These are phyloP conservation scores for Debaryomyces hansenii DNA, from an alignment of 805 yeast species.

Conservation along the genomic window DNA sequence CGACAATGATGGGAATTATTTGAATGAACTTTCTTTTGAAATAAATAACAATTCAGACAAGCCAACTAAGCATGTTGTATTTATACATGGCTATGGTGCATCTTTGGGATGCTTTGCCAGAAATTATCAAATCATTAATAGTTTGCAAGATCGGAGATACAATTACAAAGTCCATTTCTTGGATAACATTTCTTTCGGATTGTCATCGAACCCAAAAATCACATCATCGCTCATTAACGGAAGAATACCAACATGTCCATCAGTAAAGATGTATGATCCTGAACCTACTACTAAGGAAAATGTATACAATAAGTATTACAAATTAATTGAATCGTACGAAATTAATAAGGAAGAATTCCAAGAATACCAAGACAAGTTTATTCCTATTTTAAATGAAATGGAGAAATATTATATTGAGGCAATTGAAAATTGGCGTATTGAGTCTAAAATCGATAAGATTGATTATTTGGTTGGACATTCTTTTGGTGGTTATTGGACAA, in stretches of 20 bases:
- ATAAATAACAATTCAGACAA: conserved; percentile 22
- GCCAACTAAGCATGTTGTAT: conserved; percentile 43
- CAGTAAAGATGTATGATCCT: conserved; percentile 24
- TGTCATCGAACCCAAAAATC: conserved; percentile 48
- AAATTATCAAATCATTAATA: conserved; percentile 44
- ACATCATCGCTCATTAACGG: conserved; percentile 15
- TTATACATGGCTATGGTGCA: conserved; percentile 60
- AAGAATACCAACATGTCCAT: conserved; percentile 18
- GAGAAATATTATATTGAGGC: conserved; percentile 59
- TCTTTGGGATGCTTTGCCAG: conserved; percentile 57
- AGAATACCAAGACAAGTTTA: conserved; percentile 33
- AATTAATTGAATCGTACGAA: conserved; percentile 36
- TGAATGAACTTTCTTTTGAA: conserved; percentile 36
- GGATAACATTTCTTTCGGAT: conserved; percentile 52
- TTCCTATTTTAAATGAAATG: conserved; percentile 41
- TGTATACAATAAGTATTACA: conserved; percentile 39
- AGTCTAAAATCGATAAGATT: conserved; percentile 49
- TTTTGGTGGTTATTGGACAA: conserved; percentile 73
- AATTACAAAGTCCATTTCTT: conserved; percentile 50
- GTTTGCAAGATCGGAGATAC: conserved; percentile 23
- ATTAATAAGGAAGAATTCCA: conserved; percentile 24
- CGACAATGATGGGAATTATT: conserved; percentile 23
- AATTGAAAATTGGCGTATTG: conserved; percentile 64
- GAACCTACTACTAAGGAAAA: conserved; percentile 26
- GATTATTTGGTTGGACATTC: conserved; percentile 74